Conservation (phyloP, 2,329 filamentous ascomycete genomes). For the Fonsecaea multimorphosa region DNA sequence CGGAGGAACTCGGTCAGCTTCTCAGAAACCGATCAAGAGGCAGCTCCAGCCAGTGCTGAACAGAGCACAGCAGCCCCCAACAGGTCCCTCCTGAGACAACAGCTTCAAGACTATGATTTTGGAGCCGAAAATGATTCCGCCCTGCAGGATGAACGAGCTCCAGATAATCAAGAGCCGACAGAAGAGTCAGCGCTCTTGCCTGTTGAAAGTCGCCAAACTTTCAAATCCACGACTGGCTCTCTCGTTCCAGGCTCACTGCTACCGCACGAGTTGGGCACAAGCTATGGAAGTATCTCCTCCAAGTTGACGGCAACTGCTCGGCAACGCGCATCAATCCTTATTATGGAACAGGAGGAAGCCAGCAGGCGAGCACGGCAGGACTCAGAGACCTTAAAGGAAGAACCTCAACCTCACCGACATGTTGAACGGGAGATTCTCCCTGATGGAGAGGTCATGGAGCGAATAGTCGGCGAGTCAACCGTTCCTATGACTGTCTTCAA, state of each 20-base stretch:
- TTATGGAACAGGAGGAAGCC: slow-evolving; percentile 58
- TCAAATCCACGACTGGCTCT: slow-evolving; percentile 22
- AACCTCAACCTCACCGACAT: slow-evolving; percentile 21
- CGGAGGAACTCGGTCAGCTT: slow-evolving; percentile 76
- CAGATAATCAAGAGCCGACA: slow-evolving; percentile 31
- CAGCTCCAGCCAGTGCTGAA: slow-evolving; percentile 47
- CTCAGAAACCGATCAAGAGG: slow-evolving; percentile 59
- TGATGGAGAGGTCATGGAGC: slow-evolving; percentile 75
- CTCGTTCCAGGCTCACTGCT: slow-evolving; percentile 20
- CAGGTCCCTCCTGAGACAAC: slow-evolving; percentile 41
- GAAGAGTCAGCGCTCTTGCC: slow-evolving; percentile 40
- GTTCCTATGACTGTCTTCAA: slow-evolving; percentile 96
- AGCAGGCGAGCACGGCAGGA: slow-evolving; percentile 47
- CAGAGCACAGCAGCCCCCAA: slow-evolving; percentile 38
- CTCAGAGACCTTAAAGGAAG: slow-evolving; percentile 37
- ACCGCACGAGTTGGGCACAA: slow-evolving; percentile 51
- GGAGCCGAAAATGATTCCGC: slow-evolving; percentile 36
- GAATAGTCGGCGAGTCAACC: slow-evolving; percentile 92
- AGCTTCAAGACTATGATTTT: slow-evolving; percentile 39
- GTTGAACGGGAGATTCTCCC: slow-evolving; percentile 36
- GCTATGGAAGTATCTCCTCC: slow-evolving; percentile 65
- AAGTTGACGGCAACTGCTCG: slow-evolving; percentile 63
- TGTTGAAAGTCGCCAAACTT: slow-evolving; percentile 16
- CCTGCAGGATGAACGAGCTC: slow-evolving; percentile 40
- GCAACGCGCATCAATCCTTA: slow-evolving; percentile 60